Percentiles rank a stretch among this genome's conserved stretches.
Evolutionary conservation across 495 filamentous ascomycete genomes (phyloP).

Genomic region (Penicillium coprophilum): DNA sequence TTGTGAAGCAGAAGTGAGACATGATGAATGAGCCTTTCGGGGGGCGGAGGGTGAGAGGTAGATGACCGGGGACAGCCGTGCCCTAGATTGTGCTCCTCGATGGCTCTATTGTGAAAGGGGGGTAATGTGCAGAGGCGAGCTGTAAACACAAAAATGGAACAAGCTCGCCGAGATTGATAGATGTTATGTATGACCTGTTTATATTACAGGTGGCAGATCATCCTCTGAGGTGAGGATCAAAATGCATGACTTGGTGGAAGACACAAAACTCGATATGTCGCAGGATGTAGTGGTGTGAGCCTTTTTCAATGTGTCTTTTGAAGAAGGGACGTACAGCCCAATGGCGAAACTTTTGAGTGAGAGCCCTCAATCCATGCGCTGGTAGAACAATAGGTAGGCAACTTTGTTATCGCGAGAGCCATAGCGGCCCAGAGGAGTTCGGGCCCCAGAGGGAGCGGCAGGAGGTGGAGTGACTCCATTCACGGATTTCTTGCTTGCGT

Average conservation of each 20-base stretch:
- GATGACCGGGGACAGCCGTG: constrained; percentile 8
- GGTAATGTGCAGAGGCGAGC: constrained; percentile 9
- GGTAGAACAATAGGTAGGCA: constrained; percentile 94
- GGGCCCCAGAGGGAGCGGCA: constrained; percentile 53
- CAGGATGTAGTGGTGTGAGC: constrained; percentile 18
- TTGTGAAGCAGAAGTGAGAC: neutral
- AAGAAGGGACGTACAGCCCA: constrained; percentile 1
- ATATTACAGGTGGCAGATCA: constrained; percentile 10
- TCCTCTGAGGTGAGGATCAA: constrained; percentile 6
- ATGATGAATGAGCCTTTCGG: constrained; percentile 7
- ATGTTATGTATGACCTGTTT: constrained; percentile 24
- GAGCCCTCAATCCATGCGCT: constrained; percentile 57
- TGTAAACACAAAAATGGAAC: constrained; percentile 7
- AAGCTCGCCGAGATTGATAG: constrained; percentile 4
- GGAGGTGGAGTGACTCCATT: constrained; percentile 60
- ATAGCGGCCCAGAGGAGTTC: constrained; percentile 62
- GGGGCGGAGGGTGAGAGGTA: neutral
- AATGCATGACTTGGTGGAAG: constrained; percentile 12
- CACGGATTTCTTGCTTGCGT: constrained; percentile 62
- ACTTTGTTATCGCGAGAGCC: constrained; percentile 90
- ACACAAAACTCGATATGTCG: constrained; percentile 7
- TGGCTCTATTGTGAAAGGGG: neutral
- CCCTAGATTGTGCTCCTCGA: neutral
- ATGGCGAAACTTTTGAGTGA: constrained; percentile 5
- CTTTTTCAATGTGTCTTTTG: constrained; percentile 6